phyloP scores from a whole-genome alignment of 768 basidiomycete species.

The Trametes coccinea region DNA sequence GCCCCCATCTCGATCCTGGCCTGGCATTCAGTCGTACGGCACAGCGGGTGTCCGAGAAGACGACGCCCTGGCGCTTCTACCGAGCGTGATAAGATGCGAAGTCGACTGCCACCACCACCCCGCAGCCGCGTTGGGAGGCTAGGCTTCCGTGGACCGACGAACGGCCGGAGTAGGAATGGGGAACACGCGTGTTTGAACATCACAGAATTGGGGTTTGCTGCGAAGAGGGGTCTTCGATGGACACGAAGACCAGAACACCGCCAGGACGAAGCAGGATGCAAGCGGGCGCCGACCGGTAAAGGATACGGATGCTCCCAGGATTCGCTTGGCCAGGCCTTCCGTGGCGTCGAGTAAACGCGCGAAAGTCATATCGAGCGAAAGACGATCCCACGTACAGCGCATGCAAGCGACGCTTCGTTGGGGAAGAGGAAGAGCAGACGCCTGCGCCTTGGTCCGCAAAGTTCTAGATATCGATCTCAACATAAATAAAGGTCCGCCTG shows the following conservation, averaged over 20 bases:
- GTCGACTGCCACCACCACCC: background rate
- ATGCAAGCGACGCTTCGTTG: background rate
- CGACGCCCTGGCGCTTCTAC: conserved; percentile 8
- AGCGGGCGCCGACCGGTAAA: conserved; percentile 1
- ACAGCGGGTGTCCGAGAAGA: conserved; percentile 9
- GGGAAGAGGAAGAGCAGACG: background rate
- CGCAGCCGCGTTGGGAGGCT: conserved; percentile 2
- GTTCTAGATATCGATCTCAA: background rate
- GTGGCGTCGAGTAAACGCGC: conserved; percentile 16
- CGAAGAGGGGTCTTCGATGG: conserved; percentile 7
- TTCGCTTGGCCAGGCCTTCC: conserved; percentile 9
- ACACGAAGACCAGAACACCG: background rate
- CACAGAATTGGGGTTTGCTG: background rate
- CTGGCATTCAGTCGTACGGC: conserved; percentile 2
- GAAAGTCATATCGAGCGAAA: conserved; percentile 9
- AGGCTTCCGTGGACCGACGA: background rate
- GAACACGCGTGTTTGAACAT: conserved; percentile 1
- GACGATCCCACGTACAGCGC: conserved; percentile 11
- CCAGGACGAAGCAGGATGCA: background rate
- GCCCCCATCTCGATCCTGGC: conserved; percentile 9
- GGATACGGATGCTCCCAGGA: conserved; percentile 11
- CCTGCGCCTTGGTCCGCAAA: background rate
- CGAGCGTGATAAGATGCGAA: conserved; percentile 6
- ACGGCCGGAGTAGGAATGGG: background rate
- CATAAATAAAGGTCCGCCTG: background rate